phyloP scores from a whole-genome alignment of 2,329 filamentous ascomycete species.

The Fusarium sp. region DNA sequence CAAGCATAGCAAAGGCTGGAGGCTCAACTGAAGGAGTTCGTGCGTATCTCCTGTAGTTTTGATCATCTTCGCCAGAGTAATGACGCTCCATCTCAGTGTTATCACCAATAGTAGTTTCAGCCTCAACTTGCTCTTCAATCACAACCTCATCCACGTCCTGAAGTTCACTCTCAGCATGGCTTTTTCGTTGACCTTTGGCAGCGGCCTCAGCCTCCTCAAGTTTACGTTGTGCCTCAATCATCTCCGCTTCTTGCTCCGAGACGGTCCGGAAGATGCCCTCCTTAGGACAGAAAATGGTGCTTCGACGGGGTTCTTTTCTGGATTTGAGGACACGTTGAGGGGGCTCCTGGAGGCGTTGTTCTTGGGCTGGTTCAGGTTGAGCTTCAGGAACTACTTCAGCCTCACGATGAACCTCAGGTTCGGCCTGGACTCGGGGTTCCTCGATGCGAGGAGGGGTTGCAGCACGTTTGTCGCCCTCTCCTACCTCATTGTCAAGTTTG shows the following conservation, averaged over 20 bases:
- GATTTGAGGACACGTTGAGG: conserved; percentile 44
- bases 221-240: conserved; percentile 53
- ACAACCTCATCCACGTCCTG: conserved; percentile 30
- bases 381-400: conserved; percentile 17
- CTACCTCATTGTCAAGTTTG: conserved; percentile 52
- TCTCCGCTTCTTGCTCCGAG: conserved; percentile 65
- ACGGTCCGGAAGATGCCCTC: conserved; percentile 74
- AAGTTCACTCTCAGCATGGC: conserved; percentile 1
- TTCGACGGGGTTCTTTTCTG: conserved; percentile 59
- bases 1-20: conserved; percentile 67
- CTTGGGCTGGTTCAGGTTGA: conserved; percentile 2
- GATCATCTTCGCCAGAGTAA: conserved; percentile 51
- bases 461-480: conserved; percentile 41
- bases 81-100: conserved; percentile 47
- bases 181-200: conserved; percentile 26
- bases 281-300: conserved; percentile 70
- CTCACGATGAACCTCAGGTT: conserved; percentile 1
- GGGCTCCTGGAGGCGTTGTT: conserved; percentile 46
- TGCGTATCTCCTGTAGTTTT: conserved; percentile 60
- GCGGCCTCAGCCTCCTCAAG: conserved; percentile 36
- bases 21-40: conserved; percentile 73
- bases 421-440: conserved; percentile 30
- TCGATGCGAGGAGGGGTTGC: conserved; percentile 33
- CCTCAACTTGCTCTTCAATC: conserved; percentile 21
- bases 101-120: conserved; percentile 38